Base-by-base conservation (phyloP, 208 protist genomes). In the Leishmania guyanensis region DNA sequence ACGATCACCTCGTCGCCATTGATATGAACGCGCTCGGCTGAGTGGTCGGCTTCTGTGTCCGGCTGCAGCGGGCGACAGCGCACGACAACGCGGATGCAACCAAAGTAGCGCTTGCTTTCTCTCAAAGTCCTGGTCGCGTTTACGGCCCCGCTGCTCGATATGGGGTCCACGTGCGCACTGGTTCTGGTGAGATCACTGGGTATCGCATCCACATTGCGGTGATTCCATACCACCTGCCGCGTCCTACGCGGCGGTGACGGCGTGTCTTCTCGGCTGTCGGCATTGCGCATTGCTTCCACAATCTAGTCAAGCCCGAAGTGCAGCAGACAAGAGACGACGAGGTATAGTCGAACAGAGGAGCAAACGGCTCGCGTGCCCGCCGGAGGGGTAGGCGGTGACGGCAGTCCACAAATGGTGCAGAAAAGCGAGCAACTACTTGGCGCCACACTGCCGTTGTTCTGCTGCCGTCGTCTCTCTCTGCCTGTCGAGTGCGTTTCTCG, bases 21-120 rank as follows among this genome's bases (percentile, higher is more conserved):
- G 51, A 91, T 77, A n/a, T 85, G 70, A 0, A 97, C 58, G 10
- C 89, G 86, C 9, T 89, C 84, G 56, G 62, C 81, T 50, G 73
- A 84, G 78, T 93, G 86, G 53, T 81, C 72, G 70, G 73, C 76
- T n/a, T 87, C 73, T 43, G 87, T 88, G 36, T 70, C 66, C 2
- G 53, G 14, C 12, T 89, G 74, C 66, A 93, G 80, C 2, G 94
- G 94, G 1, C 94, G 86, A 75, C 90, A 95, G 66, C 94, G 94
- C 10, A 94, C 88, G 1, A 97, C 69, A 4, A 97, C 94, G 16
- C 90, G 89, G 16, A 97, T 74, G 14, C 84, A 79, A 5, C 81
- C 78, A 62, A 81, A 81, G 14, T 66, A 81, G 0, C 76, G 62
- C 16, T 77, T 74, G 2, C 60, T 39, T 26, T 65, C 73, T 29